Evolutionary conservation across 2,329 filamentous ascomycete species (phyloP).

Genomic region (Acrodontium crateriforme): DNA sequence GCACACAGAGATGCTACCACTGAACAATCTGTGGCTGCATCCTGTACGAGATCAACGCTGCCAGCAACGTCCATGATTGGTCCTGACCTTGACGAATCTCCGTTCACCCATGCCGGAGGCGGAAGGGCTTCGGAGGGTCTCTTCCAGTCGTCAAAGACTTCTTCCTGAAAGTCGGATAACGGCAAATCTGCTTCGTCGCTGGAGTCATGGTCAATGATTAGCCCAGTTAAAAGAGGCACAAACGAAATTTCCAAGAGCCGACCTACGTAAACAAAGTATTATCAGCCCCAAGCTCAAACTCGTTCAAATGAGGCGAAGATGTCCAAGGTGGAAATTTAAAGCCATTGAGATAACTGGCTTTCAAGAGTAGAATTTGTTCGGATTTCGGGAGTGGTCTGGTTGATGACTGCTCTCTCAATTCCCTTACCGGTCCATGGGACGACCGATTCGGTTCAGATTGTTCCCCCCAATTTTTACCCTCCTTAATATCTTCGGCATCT

Average conservation of each 20-base stretch:
- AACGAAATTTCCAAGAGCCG: conserved; percentile 1
- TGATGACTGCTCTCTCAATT: conserved; percentile 36
- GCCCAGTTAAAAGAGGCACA: conserved; percentile 7
- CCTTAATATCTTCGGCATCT: conserved; percentile 64
- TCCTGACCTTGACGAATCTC: conserved; percentile 15
- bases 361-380: conserved; percentile 64
- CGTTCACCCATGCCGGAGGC: conserved; percentile 26
- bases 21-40: conserved; percentile 90
- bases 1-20: conserved; percentile 92
- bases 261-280: conserved; percentile 49
- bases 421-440: conserved; percentile 16
- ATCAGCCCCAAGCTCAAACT: conserved; percentile 46
- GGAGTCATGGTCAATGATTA: conserved; percentile 12
- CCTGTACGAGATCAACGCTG: conserved; percentile 76
- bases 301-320: conserved; percentile 41
- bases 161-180: conserved; percentile 59
- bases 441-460: conserved; percentile 2
- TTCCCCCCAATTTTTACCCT: conserved; percentile 16
- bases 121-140: conserved; percentile 56
- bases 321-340: conserved; percentile 78
- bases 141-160: conserved; percentile 74
- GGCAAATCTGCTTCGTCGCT: conserved; percentile 52
- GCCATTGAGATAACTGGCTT: conserved; percentile 67
- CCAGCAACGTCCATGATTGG: too few species aligned
- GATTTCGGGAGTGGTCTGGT: conserved; percentile 51